Conservation (phyloP, 306 rosid genomes). For the Aeschynomene evenia region DNA sequence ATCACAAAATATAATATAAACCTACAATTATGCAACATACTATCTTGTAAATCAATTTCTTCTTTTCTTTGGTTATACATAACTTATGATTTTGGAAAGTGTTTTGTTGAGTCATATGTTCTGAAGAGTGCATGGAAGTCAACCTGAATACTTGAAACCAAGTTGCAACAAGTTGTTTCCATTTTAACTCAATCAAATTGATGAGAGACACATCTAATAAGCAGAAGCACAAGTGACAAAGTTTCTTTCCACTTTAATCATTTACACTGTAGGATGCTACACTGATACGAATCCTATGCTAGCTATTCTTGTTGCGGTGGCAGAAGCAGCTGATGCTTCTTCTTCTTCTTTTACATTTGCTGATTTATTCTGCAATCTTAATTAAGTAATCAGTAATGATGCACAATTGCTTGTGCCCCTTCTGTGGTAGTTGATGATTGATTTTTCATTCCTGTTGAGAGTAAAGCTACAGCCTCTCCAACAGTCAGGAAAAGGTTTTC, state of each 20-base stretch:
- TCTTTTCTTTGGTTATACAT: not conserved
- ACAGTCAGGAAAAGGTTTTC: slow-evolving; percentile 72
- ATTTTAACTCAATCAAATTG: not conserved
- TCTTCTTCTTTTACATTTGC: not conserved
- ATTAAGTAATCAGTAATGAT: slow-evolving; percentile 12
- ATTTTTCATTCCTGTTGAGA: slow-evolving; percentile 56
- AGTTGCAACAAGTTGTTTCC: not conserved
- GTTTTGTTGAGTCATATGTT: not conserved
- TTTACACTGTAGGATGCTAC: not conserved
- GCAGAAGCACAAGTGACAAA: slow-evolving; percentile 6
- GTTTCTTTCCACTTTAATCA: not conserved
- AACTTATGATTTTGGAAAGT: not conserved
- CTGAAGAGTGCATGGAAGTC: slow-evolving; percentile 17
- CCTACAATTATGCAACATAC: not conserved
- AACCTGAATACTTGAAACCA: slow-evolving; percentile 9
- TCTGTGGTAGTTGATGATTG: slow-evolving; percentile 41
- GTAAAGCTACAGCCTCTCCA: slow-evolving; percentile 80
- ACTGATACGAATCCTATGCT: not conserved
- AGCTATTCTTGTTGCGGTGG: not conserved
- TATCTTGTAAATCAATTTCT: too few relatives aligned
- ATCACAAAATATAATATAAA: not conserved
- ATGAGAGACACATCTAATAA: slow-evolving; percentile 17
- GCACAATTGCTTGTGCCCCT: slow-evolving; percentile 28
- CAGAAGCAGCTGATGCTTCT: not conserved
- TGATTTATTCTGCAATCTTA: slow-evolving; percentile 25